phyloP scores from a whole-genome alignment of 345 rosid species.

The Triadica sebifera region DNA sequence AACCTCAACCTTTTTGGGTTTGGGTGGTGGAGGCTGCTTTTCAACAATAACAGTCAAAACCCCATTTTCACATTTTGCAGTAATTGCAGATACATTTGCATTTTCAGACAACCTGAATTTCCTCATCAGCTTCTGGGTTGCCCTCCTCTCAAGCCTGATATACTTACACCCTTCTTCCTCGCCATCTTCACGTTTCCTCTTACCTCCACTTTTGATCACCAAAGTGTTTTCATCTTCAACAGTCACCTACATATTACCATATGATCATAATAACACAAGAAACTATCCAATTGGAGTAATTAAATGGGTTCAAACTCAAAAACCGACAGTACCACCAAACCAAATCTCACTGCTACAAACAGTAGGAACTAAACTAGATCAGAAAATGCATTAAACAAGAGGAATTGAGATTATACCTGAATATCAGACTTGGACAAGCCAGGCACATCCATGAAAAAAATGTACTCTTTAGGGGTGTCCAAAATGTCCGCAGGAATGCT shows the following conservation, averaged over 20 bases:
- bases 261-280: neutral
- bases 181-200: constrained; percentile 62
- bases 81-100: constrained; percentile 44
- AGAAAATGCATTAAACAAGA: too few relatives aligned
- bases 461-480: constrained; percentile 55
- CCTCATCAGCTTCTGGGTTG: constrained; percentile 56
- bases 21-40: constrained; percentile 60
- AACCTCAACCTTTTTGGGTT: constrained; percentile 51
- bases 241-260: constrained; percentile 37
- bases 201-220: constrained; percentile 62
- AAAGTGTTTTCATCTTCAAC: constrained; percentile 62
- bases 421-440: constrained; percentile 68
- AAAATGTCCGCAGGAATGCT: constrained; percentile 56
- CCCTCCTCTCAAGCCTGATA: constrained; percentile 59
- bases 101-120: constrained; percentile 65
- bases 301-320: too few relatives aligned
- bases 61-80: constrained; percentile 66
- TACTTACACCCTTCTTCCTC: constrained; percentile 63
- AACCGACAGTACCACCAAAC: too few relatives aligned
- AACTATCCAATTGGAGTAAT: too few relatives aligned
- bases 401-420: constrained; percentile 50
- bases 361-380: too few relatives aligned
- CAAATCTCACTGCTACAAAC: neutral
- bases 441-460: constrained; percentile 70
- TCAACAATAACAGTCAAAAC: constrained; percentile 49